Percentiles rank a stretch among this genome's conserved stretches.
Evolutionary conservation across 2,329 filamentous ascomycete species (phyloP).

Genomic region (Daldinia sp.): DNA sequence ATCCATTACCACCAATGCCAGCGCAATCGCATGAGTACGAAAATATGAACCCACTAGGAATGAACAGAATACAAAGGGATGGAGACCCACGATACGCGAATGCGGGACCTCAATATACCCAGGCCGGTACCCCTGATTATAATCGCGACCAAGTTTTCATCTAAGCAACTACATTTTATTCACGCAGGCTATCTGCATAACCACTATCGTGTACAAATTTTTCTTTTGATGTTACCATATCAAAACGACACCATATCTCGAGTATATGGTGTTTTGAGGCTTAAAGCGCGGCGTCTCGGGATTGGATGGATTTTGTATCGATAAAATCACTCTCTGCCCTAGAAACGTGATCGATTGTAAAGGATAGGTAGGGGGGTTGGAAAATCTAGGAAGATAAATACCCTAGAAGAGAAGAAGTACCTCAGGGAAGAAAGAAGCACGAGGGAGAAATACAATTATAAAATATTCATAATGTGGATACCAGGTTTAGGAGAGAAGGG

Average conservation of each 20-base stretch:
- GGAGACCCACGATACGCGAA: slow-evolving; percentile 39
- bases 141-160: slow-evolving; percentile 47
- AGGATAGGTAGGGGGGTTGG: slow-evolving; percentile 12
- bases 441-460: slow-evolving; percentile 4
- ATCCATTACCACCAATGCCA: slow-evolving; percentile 45
- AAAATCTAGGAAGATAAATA: slow-evolving; percentile 18
- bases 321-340: slow-evolving; percentile 29
- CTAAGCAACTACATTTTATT: slow-evolving; percentile 32
- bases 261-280: slow-evolving; percentile 22
- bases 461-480: slow-evolving; percentile 32
- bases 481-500: slow-evolving; percentile 9
- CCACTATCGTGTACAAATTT: slow-evolving; percentile 23
- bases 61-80: slow-evolving; percentile 65
- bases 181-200: slow-evolving; percentile 6
- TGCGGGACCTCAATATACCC: slow-evolving; percentile 41
- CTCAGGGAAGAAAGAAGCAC: slow-evolving; percentile 1
- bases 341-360: slow-evolving; percentile 25
- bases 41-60: slow-evolving; percentile 66
- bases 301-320: slow-evolving; percentile 36
- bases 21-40: slow-evolving; percentile 49
- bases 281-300: slow-evolving; percentile 43
- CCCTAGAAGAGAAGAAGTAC: slow-evolving; percentile 4
- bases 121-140: slow-evolving; percentile 40
- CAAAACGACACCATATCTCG: slow-evolving; percentile 13
- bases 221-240: slow-evolving; percentile 28